A percentile compares a stretch with the other conserved stretches of the same genome.
Evolutionary conservation across 179 eudicot species (phyloP).

Genomic region (Sideroxylon spinosum): DNA sequence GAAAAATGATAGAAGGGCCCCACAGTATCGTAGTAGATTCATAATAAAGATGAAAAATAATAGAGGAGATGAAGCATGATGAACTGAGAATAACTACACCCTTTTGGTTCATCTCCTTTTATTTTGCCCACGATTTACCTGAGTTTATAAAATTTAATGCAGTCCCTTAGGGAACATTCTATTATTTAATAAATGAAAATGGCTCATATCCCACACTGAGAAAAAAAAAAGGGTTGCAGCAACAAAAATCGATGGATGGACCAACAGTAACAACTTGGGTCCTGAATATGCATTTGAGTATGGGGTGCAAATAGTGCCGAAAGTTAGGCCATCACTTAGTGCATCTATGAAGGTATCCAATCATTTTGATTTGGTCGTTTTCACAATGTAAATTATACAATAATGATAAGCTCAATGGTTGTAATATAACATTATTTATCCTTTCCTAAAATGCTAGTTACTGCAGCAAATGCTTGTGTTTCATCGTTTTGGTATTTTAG

Average conservation of each 20-base stretch:
- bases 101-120: not conserved
- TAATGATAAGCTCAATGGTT: too few species aligned
- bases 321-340: not conserved
- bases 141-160: not conserved
- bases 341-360: not conserved
- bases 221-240: not conserved
- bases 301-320: not conserved
- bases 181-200: not conserved
- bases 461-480: not conserved
- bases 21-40: not conserved
- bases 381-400: not conserved
- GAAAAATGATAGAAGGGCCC: not conserved
- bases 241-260: not conserved
- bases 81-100: not conserved
- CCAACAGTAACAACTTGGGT: not conserved
- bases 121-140: not conserved
- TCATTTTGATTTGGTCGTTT: not conserved
- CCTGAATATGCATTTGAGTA: not conserved
- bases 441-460: slow-evolving; percentile 7
- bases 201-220: not conserved
- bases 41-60: not conserved
- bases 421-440: not conserved
- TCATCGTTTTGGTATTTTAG: not conserved
- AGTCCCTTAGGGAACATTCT: not conserved
- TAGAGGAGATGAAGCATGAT: not conserved